Base-by-base conservation (phyloP, 23 red algal species). In the Gracilaria gracilis region DNA sequence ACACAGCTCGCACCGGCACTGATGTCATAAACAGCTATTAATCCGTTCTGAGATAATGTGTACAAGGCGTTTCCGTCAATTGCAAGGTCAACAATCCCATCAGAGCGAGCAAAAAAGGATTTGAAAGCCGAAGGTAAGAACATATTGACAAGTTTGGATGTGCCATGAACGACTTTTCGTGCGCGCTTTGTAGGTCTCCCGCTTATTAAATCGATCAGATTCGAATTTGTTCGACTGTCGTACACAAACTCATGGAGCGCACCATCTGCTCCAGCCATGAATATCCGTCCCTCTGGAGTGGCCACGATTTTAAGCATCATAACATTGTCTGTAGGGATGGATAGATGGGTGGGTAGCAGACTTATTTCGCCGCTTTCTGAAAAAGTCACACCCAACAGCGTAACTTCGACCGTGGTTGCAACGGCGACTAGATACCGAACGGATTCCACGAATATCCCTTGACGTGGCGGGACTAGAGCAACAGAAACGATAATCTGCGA, bases 221-320 rank as follows among this genome's bases (percentile, higher is more conserved):
- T 70, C 32, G 83, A 89, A 29, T 57, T 59, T 3, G 66, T n/a
- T 48, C 59, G 37, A 38, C 55, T 12, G 64, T 87, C 65, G 61
- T 98, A 98, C 1, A 94, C 95, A 55, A 98, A 90, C 61, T 98
- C 91, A 47, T 98, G 92, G 31, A 98, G 85, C 51, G 65, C 74
- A 25, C 95, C 95, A 87, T 98, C 95, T 9, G 83, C 74, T 14
- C 95, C 95, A n/a, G 86, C 91, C 85, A 98, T 81, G 67, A 98
- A 98, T 67, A 98, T 88, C 48, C 95, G 87, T 19, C 95, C 95
- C 40, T 93, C 90, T 39, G 70, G 48, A 19, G 86, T 85, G 39
- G 90, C 81, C 24, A 80, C 58, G 38, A 98, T 88, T 38, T 89
- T 94, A 51, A 98, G 88, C 95, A 98, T 93, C 38, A 81, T 80